Evolutionary conservation across 805 yeast species (phyloP).

Genomic region (Debaryomyces hansenii): DNA sequence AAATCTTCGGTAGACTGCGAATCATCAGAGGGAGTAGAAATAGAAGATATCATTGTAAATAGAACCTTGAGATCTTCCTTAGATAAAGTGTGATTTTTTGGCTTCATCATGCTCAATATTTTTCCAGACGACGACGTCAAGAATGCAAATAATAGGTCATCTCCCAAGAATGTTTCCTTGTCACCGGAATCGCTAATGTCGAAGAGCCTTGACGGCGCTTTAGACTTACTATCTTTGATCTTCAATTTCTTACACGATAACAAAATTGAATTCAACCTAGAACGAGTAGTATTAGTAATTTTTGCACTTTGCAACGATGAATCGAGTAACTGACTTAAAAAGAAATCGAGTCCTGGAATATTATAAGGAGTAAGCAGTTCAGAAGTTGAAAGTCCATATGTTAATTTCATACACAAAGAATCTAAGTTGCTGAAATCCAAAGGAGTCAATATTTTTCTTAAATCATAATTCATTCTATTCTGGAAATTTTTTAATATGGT

Average conservation of each 20-base stretch:
- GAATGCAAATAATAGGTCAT: slow-evolving; percentile 70
- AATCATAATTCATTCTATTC: slow-evolving; percentile 76
- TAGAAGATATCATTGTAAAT: slow-evolving; percentile 63
- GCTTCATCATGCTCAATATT: slow-evolving; percentile 70
- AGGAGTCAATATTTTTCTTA: slow-evolving; percentile 71
- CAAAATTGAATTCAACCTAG: slow-evolving; percentile 55
- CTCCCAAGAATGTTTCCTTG: slow-evolving; percentile 22
- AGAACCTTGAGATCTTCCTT: slow-evolving; percentile 80
- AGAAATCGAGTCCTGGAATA: slow-evolving; percentile 6
- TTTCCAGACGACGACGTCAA: slow-evolving; percentile 64
- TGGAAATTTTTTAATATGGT: slow-evolving; percentile 68
- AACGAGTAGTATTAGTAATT: slow-evolving; percentile 57
- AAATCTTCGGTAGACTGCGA: slow-evolving; percentile 58
- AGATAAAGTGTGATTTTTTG: slow-evolving; percentile 72
- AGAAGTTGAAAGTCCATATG: slow-evolving; percentile 28
- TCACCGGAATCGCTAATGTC: slow-evolving; percentile 1
- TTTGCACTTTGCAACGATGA: slow-evolving; percentile 34
- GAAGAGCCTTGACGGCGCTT: slow-evolving; percentile 4
- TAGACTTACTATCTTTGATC: slow-evolving; percentile 2
- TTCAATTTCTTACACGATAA: slow-evolving; percentile 29
- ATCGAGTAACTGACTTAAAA: slow-evolving; percentile 28
- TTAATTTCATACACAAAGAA: slow-evolving; percentile 44
- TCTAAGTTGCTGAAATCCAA: slow-evolving; percentile 74
- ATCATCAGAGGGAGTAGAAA: slow-evolving; percentile 26
- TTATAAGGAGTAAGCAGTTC: neutral